Conservation (phyloP, 495 filamentous ascomycete genomes). For the Penicillium robsamsonii region DNA sequence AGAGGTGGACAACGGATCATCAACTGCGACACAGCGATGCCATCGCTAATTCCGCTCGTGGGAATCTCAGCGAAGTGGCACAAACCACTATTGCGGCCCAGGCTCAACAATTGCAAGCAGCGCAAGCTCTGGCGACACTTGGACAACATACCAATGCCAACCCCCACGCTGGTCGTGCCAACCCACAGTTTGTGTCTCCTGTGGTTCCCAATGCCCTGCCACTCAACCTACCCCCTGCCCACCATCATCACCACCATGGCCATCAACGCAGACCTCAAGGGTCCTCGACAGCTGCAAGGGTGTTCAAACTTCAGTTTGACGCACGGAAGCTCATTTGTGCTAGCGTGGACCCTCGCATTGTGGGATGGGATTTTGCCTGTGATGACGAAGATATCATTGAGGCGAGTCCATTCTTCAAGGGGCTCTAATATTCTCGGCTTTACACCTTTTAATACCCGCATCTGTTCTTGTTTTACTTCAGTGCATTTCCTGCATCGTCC, state of each 20-base stretch:
- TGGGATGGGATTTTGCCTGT: slow-evolving; percentile 97
- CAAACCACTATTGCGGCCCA: slow-evolving; percentile 23
- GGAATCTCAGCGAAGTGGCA: slow-evolving; percentile 22
- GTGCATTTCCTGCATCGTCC: background rate
- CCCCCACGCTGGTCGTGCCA: slow-evolving; percentile 6
- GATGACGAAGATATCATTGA: slow-evolving; percentile 81
- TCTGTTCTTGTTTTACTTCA: background rate
- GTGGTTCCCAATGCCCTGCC: background rate
- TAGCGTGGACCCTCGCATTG: slow-evolving; percentile 83
- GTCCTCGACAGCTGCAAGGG: slow-evolving; percentile 40
- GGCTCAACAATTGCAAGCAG: slow-evolving; percentile 29
- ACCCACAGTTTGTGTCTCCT: background rate
- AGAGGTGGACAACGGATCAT: slow-evolving; percentile 73
- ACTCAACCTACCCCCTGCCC: slow-evolving; percentile 9
- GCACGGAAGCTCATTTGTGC: slow-evolving; percentile 91
- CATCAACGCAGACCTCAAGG: slow-evolving; percentile 15
- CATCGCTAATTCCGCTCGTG: slow-evolving; percentile 41
- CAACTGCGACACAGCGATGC: slow-evolving; percentile 67
- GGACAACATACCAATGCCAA: slow-evolving; percentile 1
- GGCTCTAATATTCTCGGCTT: slow-evolving; percentile 25
- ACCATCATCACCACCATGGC: slow-evolving; percentile 23
- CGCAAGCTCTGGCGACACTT: slow-evolving; percentile 18
- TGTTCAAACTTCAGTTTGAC: slow-evolving; percentile 99
- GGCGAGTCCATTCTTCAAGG: slow-evolving; percentile 71
- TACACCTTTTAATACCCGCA: background rate